Base-by-base conservation (phyloP, 179 eudicot species). In the Patellifolia procumbens region DNA sequence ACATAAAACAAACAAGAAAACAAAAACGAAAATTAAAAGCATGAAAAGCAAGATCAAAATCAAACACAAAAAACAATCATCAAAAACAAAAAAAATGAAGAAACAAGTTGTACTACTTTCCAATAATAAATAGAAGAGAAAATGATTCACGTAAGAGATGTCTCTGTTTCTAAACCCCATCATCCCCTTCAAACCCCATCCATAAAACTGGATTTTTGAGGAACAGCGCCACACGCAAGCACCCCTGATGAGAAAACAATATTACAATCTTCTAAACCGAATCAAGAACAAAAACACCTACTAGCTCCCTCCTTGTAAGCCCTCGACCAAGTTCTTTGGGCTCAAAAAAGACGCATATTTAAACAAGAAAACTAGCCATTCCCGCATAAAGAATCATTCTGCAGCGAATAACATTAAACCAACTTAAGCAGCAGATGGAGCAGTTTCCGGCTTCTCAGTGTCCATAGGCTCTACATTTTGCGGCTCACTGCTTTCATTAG, bases 401-500 rank as follows among this genome's bases (percentile, higher is more conserved):
- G 10, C 45, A 53, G 72, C 42, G 4, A 56, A 35, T 20, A 3
- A 37, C 17, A 24, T 37, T 31, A 64, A 24, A 42, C 65, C 55
- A 60, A 63, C 70, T 79, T 73, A 83, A 39, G 85, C 82, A 5
- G 72, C 24, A 35, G 46, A 62, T 20, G 80, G 80, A 51, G 75
- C 68, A 15, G 82, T 43, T 49, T 82, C 85, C 0, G 80, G 55
- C 68, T 79, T 83, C 37, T 82, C 84, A 0, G 86, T 83, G 4
- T 83, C 81, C 86, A 83, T 81, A 11, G 84, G 84, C 70, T 81
- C 84, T 0, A 81, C 35, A 39, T 29, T 53, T 35, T 80, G 65
- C 16, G 72, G 76, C 53, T 75, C 80, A 4, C 28, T 68, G 73
- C 62, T 72, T 74, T 78, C 85, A 56, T 60, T 51, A 0, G 80